Evolutionary conservation across 495 filamentous ascomycete species (phyloP).

Genomic region (Lophiotrema nucula): DNA sequence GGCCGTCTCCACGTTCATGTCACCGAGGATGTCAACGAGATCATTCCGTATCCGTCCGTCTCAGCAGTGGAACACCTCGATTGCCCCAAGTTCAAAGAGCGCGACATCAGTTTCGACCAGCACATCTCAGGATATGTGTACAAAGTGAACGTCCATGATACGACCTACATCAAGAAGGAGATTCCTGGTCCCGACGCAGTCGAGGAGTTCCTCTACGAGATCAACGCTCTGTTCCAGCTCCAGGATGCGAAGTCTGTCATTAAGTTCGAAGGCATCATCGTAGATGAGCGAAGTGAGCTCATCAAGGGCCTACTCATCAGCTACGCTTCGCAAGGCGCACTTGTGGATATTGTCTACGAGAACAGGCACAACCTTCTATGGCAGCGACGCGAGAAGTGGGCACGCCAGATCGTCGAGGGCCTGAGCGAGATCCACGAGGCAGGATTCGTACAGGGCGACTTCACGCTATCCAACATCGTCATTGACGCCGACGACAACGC

Average conservation of each 20-base stretch:
- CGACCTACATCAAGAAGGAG: slow-evolving; percentile 90
- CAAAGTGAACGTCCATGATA: slow-evolving; percentile 71
- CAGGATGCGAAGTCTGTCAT: slow-evolving; percentile 74
- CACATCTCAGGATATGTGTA: slow-evolving; percentile 98
- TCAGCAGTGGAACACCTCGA: slow-evolving; percentile 72
- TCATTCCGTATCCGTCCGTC: slow-evolving; percentile 79
- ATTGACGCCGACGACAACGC: slow-evolving; percentile 82
- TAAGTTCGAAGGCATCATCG: slow-evolving; percentile 81
- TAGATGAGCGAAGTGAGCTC: slow-evolving; percentile 69
- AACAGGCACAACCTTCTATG: slow-evolving; percentile 67
- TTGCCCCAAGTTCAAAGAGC: slow-evolving; percentile 67
- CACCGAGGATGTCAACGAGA: slow-evolving; percentile 96
- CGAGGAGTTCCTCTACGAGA: slow-evolving; percentile 96
- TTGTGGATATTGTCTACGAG: slow-evolving; percentile 91
- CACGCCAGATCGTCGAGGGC: slow-evolving; percentile 85
- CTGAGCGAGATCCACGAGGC: slow-evolving; percentile 92
- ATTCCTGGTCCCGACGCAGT: slow-evolving; percentile 95
- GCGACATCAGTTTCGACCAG: slow-evolving; percentile 76
- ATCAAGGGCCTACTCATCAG: slow-evolving; percentile 91
- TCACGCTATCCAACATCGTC: slow-evolving; percentile 96
- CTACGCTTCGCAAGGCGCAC: slow-evolving; percentile 78
- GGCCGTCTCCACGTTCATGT: slow-evolving; percentile 94
- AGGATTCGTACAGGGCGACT: slow-evolving; percentile 96
- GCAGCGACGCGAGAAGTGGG: slow-evolving; percentile 82
- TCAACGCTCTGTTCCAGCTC: slow-evolving; percentile 87